Base-by-base conservation (phyloP, 2,329 filamentous ascomycete genomes). In the Canariomyces notabilis region DNA sequence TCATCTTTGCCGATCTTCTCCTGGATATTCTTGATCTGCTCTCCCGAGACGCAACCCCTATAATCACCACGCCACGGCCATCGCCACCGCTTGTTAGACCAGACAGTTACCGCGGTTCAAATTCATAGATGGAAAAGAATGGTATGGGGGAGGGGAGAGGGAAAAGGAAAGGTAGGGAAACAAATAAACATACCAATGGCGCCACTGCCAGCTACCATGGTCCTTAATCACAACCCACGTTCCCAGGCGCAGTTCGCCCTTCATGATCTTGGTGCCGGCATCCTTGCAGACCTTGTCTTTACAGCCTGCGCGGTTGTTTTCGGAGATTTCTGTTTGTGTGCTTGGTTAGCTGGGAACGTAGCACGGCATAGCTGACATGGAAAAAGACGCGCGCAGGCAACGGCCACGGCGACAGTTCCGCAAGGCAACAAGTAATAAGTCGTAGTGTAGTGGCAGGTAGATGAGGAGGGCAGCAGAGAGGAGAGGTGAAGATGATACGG, bases 31-130 rank as follows among this genome's bases (percentile, higher is more conserved):
- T 71, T 60, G 49, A 96, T 70, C 59, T 88, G 80, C 44, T 76
- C 73, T 18, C 89, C 89, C 14, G 89, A 95, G 29, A 90, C 80
- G 59, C 91, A 97, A 22, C 91, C 90, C 90, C 90, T 95, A 41
- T 5, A 6, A 21, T 21, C 9, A 38, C 36, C 4, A 35, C 4
- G 14, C 20, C 8, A 31, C n/a, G 14, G 36, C 46, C 15, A 46
- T 19, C 16, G 26, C 34, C 18, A n/a, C 12, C 18, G 2, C 19
- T 15, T 4, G 8, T 31, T 15, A 26, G n/a, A 4, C 31, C 6
- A 22, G 6, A 12, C 19, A 4, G 26, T 4, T 4, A 9, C 9
- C 9, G 9, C 26, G 14, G 26, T 29, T 8, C 4, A 5, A 12
- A 29, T 29, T 4, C 4, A 4, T 29, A 11, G 26, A 29, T 12